phyloP scores from a whole-genome alignment of 1,139 yeast species.

The Tardiomyces blankii region DNA sequence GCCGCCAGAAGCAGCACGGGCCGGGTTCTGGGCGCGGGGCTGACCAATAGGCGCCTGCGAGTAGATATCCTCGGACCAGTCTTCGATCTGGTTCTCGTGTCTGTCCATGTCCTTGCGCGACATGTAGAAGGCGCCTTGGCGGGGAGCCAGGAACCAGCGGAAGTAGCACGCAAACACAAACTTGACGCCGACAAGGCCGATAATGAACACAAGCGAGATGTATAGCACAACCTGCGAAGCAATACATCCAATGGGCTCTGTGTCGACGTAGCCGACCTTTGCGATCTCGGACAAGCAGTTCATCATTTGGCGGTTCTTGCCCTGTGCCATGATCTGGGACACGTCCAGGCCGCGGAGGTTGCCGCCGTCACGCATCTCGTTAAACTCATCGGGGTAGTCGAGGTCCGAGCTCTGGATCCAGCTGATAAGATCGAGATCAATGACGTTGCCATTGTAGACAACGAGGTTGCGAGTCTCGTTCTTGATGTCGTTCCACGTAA shows the following conservation, averaged over 20 bases:
- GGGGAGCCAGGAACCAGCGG: constrained; percentile 67
- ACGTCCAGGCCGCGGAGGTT: constrained; percentile 67
- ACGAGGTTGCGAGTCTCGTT: constrained; percentile 67
- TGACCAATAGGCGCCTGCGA: constrained; percentile 41
- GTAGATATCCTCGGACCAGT: constrained; percentile 56
- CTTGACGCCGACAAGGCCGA: constrained; percentile 65
- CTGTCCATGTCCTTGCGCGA: constrained; percentile 42
- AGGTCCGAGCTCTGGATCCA: constrained; percentile 66
- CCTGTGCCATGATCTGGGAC: constrained; percentile 61
- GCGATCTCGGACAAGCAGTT: constrained; percentile 79
- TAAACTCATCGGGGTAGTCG: constrained; percentile 62
- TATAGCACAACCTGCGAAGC: constrained; percentile 78
- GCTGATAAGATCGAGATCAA: constrained; percentile 63
- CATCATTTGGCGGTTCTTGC: constrained; percentile 59
- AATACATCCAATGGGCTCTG: constrained; percentile 90
- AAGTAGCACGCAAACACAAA: constrained; percentile 82
- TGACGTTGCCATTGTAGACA: constrained; percentile 79
- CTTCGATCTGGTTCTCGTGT: constrained; percentile 56
- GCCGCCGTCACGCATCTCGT: constrained; percentile 44
- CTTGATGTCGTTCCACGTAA: constrained; percentile 79
- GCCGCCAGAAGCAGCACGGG: constrained; percentile 2
- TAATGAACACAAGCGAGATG: constrained; percentile 71
- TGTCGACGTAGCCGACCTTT: constrained; percentile 81
- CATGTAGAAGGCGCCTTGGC: constrained; percentile 66
- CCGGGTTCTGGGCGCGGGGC: neutral